Base-by-base conservation (phyloP, 768 basidiomycete species). In the Boletus rubropictus region DNA sequence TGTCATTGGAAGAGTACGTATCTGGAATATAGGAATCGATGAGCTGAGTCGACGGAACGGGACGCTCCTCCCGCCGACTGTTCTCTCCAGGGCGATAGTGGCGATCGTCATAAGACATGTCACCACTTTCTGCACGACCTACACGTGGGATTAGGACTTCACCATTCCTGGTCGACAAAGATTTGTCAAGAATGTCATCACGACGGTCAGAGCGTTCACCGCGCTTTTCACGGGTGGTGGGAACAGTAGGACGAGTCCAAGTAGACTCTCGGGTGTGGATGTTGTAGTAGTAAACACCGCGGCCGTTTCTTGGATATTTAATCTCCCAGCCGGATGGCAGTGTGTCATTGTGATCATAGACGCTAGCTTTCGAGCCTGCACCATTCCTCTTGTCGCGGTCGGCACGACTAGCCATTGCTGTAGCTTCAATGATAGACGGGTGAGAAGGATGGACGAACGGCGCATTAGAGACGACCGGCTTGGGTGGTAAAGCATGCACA, bases 401-500 rank as follows among this genome's bases (percentile, higher is more conserved):
- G 49, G 52, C 40, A 52, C 71, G 63, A 50, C 72, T 67, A n/a
- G 71, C 72, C 81, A 84, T 83, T 32, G 79, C 71, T 55, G 79
- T 79, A 50, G 79, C 80, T 55, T 77, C 75, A 57, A 79, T 77
- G 57, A 79, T 77, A 44, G 75, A 77, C 43, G 78, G 73, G 52
- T 79, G 74, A 61, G 80, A 76, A 39, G 77, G 74, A 53, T 79
- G 71, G 41, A 79, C 62, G 60, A 75, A 77, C 46, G 77, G 73
- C 42, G 77, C 73, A 51, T 56, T 72, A 37, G 74, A 68, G 37
- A 75, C 68, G 27, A 76, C 69, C 38, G 83, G 83, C 63, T 85
- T 86, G 3, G 83, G 78, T 17, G 83, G 83, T 15, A 86, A 70
- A 24, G 81, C 81, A 58, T 86, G 83, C n/a, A 74, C 79, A 38